Evolutionary conservation across 1,284 basidiomycete genomes (phyloP).

Genomic region (Cutaneotrichosporon sp.): DNA sequence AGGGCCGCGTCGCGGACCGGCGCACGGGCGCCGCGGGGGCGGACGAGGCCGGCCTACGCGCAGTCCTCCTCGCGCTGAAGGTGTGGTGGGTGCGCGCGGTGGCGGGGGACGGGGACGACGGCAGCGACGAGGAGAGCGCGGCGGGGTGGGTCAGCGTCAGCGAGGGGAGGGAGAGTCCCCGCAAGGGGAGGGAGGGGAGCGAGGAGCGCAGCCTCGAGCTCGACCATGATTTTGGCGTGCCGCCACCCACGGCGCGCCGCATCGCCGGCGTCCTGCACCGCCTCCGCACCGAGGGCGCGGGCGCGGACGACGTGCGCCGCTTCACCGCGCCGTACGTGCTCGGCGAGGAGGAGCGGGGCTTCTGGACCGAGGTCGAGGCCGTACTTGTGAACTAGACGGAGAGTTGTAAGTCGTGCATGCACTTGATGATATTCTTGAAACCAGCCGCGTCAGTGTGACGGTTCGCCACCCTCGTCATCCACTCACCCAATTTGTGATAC

Average conservation of each 20-base stretch:
- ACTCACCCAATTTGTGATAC: too few species aligned
- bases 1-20: slow-evolving; percentile 38
- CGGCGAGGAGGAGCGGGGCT: background rate
- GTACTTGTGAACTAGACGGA: background rate
- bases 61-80: slow-evolving; percentile 45
- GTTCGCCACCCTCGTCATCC: too few species aligned
- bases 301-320: background rate
- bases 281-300: slow-evolving; percentile 1
- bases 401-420: background rate
- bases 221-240: background rate
- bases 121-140: slow-evolving; percentile 34
- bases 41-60: slow-evolving; percentile 46
- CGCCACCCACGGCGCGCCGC: background rate
- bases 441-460: too few species aligned
- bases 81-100: slow-evolving; percentile 45
- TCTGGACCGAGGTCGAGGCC: background rate
- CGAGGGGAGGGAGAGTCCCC: background rate
- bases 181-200: background rate
- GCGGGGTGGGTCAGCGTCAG: slow-evolving; percentile 24
- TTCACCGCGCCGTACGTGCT: background rate
- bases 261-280: background rate
- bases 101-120: slow-evolving; percentile 21
- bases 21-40: slow-evolving; percentile 45
- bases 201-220: too few species aligned
- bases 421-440: background rate